These are phyloP conservation scores for Aspergillus pseudotamarii DNA, from an alignment of 2,329 filamentous ascomycete genomes.

Conservation along the genomic window DNA sequence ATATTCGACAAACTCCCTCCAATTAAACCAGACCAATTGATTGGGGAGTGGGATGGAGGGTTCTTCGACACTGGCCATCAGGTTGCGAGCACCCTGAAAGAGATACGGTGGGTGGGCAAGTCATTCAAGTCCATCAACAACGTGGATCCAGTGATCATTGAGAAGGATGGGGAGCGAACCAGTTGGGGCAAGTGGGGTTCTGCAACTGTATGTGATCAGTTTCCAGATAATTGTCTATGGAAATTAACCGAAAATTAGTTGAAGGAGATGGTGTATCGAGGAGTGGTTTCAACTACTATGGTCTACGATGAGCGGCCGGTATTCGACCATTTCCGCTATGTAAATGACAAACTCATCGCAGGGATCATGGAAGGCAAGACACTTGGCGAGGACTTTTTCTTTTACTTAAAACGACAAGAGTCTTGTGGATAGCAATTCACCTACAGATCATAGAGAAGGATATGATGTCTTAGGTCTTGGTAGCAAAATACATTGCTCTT, in stretches of 20 bases:
- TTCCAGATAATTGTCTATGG: background rate
- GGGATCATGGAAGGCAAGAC: conserved; percentile 11
- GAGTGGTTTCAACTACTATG: conserved; percentile 11
- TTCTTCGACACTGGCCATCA: conserved; percentile 16
- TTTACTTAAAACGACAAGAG: background rate
- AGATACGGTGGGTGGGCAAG: conserved; percentile 16
- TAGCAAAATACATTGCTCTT: no score
- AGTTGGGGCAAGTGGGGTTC: conserved; percentile 3
- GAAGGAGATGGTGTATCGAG: conserved; percentile 7
- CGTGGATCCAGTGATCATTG: conserved; percentile 14
- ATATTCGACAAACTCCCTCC: conserved; percentile 9
- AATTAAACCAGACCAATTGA: background rate
- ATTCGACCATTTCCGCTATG: conserved; percentile 14
- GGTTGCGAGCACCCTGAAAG: background rate
- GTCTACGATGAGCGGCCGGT: conserved; percentile 13
- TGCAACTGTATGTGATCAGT: background rate
- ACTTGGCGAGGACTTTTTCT: background rate
- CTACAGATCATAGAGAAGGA: background rate
- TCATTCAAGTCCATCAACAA: conserved; percentile 6
- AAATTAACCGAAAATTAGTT: background rate
- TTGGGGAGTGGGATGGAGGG: conserved; percentile 14
- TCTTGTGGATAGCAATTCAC: background rate
- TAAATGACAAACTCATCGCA: conserved; percentile 12
- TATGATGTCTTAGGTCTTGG: no score
- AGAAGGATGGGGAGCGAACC: conserved; percentile 5